Evolutionary conservation across 805 yeast genomes (phyloP), one percentile per base, ranked within the genome.

Genomic region (Phaffomyces opuntiae): DNA sequence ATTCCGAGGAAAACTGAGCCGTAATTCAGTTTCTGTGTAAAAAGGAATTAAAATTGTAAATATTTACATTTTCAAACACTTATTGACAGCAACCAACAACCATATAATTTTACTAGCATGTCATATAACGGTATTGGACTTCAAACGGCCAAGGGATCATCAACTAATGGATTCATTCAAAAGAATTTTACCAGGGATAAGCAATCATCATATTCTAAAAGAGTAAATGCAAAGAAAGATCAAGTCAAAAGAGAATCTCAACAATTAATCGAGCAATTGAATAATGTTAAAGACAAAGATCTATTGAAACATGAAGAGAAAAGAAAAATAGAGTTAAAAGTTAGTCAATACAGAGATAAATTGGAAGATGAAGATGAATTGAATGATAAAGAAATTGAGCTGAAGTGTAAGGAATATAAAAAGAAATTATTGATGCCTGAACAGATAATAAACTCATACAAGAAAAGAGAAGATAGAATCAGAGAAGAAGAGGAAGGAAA

Each of bases 101-200:
- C 19, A 17, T 17, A 17, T 17, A 17, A 17, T 17, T 17, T 17
- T 17, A 17, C 19, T 17, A 17, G 3, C 1, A 75, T 77, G 81
- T 74, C 81, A 13, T 76, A 75, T 54, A 77, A 76, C 54, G 81
- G 82, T 6, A 72, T 79, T 38, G 83, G 83, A 0, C 63, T 79
- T 21, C 69, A 68, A 37, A 72, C 77, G 0, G 76, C 82, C 0
- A 65, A 81, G 51, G 86, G 87, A 0, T 68, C 83, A 0, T 80
- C 82, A 0, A 80, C 87, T 0, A 78, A 82, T 24, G 87, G 87
- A 0, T 69, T 70, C 52, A 72, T 80, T 3, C 82, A 79, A 53
- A 67, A 69, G 49, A 79, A 69, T 45, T 47, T 50, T 24, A 51
- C 56, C 61, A 57, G 65, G 4, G 64, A 64, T 2, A 33, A 40